A percentile compares a stretch with the other conserved stretches of the same genome.
Evolutionary conservation across 2,329 filamentous ascomycete species (phyloP).

Genomic region (Trichoderma oligosporum): DNA sequence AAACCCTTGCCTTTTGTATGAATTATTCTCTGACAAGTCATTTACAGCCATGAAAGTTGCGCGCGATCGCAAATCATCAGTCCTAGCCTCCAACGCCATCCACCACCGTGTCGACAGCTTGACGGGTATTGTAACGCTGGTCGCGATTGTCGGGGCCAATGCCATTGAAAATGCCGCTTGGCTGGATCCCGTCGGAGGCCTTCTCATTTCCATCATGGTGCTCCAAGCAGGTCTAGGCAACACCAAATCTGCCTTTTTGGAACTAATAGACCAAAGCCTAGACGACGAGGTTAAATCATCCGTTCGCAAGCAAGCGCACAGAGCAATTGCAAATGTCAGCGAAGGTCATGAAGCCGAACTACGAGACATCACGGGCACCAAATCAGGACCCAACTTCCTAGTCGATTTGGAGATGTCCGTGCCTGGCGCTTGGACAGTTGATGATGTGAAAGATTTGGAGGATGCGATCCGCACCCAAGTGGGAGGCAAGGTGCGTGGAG

Average conservation of each 20-base stretch:
- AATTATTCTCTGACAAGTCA: background rate
- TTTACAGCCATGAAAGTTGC: conserved; percentile 86
- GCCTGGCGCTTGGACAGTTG: conserved; percentile 71
- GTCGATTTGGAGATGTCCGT: conserved; percentile 85
- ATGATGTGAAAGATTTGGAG: conserved; percentile 67
- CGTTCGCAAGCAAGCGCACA: conserved; percentile 62
- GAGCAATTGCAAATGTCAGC: conserved; percentile 53
- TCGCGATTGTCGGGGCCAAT: conserved; percentile 86
- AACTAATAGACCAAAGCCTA: conserved; percentile 86
- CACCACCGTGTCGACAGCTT: conserved; percentile 96
- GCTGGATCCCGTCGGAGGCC: conserved; percentile 89
- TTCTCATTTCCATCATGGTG: conserved; percentile 90
- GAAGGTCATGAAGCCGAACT: conserved; percentile 62
- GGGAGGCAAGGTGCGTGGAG: conserved; percentile 74
- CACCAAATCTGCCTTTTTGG: conserved; percentile 74
- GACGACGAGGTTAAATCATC: conserved; percentile 77
- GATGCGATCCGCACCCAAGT: conserved; percentile 67
- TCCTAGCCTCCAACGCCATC: conserved; percentile 91
- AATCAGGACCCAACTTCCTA: conserved; percentile 94
- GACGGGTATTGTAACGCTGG: conserved; percentile 87
- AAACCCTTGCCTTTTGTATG: background rate
- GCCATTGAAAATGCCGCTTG: conserved; percentile 79
- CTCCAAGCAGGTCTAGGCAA: conserved; percentile 87
- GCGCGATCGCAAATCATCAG: conserved; percentile 87
- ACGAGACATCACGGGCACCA: conserved; percentile 79